Evolutionary conservation across 148 eudicot species (phyloP).

Genomic region (Vaccinium darrowii): DNA sequence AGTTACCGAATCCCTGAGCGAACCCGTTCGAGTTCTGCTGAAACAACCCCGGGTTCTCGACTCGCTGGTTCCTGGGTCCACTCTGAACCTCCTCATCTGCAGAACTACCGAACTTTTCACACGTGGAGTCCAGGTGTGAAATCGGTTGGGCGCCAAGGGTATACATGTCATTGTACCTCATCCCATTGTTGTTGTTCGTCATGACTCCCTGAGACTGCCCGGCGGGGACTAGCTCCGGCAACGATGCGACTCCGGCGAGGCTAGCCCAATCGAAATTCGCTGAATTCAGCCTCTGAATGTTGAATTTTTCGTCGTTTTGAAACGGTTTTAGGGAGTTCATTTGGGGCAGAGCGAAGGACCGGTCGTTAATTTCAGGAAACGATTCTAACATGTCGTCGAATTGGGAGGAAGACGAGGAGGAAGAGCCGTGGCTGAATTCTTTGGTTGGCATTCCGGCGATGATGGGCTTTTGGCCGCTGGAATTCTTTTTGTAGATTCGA

Average conservation of each 20-base stretch:
- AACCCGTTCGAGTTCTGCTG: slow-evolving; percentile 24
- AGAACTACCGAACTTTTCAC: slow-evolving; percentile 10
- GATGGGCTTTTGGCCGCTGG: slow-evolving; percentile 40
- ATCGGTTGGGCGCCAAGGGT: slow-evolving; percentile 34
- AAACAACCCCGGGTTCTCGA: slow-evolving; percentile 24
- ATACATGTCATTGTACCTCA: slow-evolving; percentile 28
- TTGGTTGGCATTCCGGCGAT: slow-evolving; percentile 10
- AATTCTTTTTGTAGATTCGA: slow-evolving; percentile 69
- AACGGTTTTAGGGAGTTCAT: slow-evolving; percentile 38
- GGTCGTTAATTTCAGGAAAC: slow-evolving; percentile 46
- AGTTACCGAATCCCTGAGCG: slow-evolving; percentile 17
- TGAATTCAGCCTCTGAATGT: slow-evolving; percentile 43
- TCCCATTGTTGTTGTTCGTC: slow-evolving; percentile 13
- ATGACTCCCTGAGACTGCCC: slow-evolving; percentile 22
- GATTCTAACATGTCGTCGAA: slow-evolving; percentile 63
- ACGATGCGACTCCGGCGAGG: slow-evolving; percentile 36
- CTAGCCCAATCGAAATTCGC: slow-evolving; percentile 56
- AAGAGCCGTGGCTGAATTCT: slow-evolving; percentile 44
- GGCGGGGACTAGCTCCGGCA: slow-evolving; percentile 30
- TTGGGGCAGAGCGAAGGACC: slow-evolving; percentile 33
- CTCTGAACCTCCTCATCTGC: slow-evolving; percentile 63
- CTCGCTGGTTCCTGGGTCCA: slow-evolving; percentile 35
- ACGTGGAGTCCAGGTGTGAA: slow-evolving; percentile 9
- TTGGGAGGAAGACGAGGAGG: slow-evolving; percentile 56
- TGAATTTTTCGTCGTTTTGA: slow-evolving; percentile 32